Evolutionary conservation across 2,329 filamentous ascomycete genomes (phyloP).

Genomic region (Amauroascus niger): DNA sequence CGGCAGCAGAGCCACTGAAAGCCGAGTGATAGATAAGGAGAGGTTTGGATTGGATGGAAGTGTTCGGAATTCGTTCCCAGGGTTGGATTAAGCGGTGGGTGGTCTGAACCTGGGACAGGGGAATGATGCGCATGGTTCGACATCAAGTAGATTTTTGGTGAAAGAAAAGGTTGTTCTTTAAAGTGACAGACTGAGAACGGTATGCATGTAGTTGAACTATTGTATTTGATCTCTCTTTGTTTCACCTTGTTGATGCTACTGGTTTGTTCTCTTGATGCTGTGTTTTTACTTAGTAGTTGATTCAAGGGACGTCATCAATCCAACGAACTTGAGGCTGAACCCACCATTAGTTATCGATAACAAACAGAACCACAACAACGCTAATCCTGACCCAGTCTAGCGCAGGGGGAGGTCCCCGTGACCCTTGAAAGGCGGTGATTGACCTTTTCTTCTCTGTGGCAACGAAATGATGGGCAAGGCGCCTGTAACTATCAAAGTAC

Average conservation of each 20-base stretch:
- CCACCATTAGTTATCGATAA: conserved; percentile 15
- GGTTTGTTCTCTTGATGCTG: no score
- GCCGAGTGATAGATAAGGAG: conserved; percentile 56
- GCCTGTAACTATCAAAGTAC: no score
- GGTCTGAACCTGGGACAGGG: conserved; percentile 46
- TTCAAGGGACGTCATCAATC: neutral
- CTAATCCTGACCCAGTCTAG: neutral
- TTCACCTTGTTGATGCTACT: no score
- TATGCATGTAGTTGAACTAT: no score
- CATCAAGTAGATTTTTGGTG: no score
- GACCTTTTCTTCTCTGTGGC: no score
- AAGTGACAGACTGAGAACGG: neutral
- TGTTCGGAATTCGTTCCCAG: conserved; percentile 52
- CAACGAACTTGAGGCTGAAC: neutral
- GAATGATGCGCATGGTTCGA: conserved; percentile 27
- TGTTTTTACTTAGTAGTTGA: no score
- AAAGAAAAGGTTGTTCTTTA: no score
- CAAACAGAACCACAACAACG: neutral
- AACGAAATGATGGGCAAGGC: no score
- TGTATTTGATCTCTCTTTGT: no score
- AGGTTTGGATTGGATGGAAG: conserved; percentile 52
- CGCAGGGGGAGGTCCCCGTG: conserved; percentile 1
- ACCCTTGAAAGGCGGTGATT: neutral
- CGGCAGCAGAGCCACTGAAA: conserved; percentile 43
- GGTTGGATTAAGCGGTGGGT: conserved; percentile 51